Percentiles rank a stretch among this genome's conserved stretches.
These are phyloP conservation scores for Cucurbita moschata DNA, from an alignment of 306 rosid species.

Conservation along the genomic window DNA sequence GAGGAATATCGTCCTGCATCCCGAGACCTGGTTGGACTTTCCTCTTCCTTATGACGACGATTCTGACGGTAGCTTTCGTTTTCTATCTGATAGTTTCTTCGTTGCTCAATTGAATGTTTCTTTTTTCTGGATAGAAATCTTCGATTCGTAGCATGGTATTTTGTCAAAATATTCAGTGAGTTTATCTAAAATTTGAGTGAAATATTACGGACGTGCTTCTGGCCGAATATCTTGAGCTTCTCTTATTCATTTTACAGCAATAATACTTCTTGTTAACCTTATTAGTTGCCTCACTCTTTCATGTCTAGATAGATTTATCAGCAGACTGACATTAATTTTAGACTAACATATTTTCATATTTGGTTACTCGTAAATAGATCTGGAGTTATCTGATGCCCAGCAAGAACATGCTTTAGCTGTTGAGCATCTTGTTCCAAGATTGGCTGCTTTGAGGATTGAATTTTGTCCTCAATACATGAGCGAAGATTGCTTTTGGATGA, in stretches of 20 bases:
- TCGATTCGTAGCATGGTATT: conserved; percentile 19
- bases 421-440: conserved; percentile 70
- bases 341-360: background rate
- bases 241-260: background rate
- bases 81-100: background rate
- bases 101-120: background rate
- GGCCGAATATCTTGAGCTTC: background rate
- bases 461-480: conserved; percentile 94
- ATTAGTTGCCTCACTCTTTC: background rate
- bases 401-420: conserved; percentile 48
- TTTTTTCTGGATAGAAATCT: conserved; percentile 1
- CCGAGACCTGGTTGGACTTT: conserved; percentile 97
- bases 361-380: conserved; percentile 34
- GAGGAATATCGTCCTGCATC: conserved; percentile 84
- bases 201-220: background rate
- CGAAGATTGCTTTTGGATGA: conserved; percentile 86
- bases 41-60: conserved; percentile 88
- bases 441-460: conserved; percentile 87
- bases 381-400: conserved; percentile 68
- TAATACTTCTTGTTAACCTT: background rate
- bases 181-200: background rate
- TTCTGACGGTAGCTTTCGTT: conserved; percentile 38
- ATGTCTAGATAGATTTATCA: background rate
- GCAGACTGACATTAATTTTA: background rate
- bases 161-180: background rate